These are phyloP conservation scores for Microascus cirrosus DNA, from an alignment of 2,329 filamentous ascomycete species.

Conservation along the genomic window DNA sequence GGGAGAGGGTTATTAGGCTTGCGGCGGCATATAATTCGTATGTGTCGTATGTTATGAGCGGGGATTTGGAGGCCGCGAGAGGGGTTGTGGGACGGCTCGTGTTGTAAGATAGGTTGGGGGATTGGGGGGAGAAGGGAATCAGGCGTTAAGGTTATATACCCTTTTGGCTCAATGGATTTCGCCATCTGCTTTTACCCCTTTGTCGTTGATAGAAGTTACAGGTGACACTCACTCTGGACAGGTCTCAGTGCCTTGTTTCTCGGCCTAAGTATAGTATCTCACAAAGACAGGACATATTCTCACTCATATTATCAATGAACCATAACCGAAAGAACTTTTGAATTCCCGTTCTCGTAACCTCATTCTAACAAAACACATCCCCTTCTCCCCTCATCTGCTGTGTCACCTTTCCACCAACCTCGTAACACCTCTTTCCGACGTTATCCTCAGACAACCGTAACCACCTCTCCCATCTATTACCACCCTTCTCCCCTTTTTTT, in stretches of 20 bases:
- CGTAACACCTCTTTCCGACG: too few species aligned
- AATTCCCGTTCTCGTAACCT: too few species aligned
- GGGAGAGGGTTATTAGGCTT: slow-evolving; percentile 1
- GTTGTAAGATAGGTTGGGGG: background rate
- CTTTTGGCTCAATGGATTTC: background rate
- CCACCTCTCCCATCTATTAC: background rate
- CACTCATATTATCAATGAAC: too few species aligned
- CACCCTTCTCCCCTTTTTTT: background rate
- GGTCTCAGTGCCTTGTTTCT: too few species aligned
- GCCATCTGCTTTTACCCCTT: background rate
- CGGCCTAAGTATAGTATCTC: too few species aligned
- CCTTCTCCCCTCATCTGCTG: too few species aligned
- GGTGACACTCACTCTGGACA: too few species aligned
- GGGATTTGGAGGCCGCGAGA: slow-evolving; percentile 3
- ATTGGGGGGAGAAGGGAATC: background rate
- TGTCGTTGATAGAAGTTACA: background rate
- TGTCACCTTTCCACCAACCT: too few species aligned
- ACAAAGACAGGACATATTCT: too few species aligned
- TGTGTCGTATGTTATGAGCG: slow-evolving; percentile 4
- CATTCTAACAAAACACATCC: too few species aligned
- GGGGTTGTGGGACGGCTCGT: slow-evolving; percentile 1
- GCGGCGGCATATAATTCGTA: slow-evolving; percentile 3
- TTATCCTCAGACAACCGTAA: background rate
- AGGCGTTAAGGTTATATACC: background rate
- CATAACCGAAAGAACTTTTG: too few species aligned